Conservation (phyloP, 2,329 filamentous ascomycete species). For the Fusarium chlamydosporum region DNA sequence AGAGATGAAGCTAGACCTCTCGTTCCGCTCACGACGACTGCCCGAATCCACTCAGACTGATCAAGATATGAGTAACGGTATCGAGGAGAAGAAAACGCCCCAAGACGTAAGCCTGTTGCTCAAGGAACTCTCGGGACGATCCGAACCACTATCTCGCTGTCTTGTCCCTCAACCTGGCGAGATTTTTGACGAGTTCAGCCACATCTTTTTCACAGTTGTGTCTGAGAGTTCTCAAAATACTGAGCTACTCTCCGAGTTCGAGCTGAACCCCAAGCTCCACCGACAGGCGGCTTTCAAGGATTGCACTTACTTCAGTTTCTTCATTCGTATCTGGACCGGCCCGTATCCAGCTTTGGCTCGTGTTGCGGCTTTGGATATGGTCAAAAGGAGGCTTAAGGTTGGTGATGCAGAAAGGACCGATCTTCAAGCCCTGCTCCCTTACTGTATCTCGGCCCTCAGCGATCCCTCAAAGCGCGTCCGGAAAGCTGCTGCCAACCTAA, state of each 20-base stretch:
- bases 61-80: slow-evolving; percentile 53
- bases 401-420: slow-evolving; percentile 68
- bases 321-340: slow-evolving; percentile 80
- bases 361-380: slow-evolving; percentile 76
- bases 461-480: slow-evolving; percentile 84
- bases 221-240: slow-evolving; percentile 59
- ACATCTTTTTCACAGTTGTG: slow-evolving; percentile 69
- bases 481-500: slow-evolving; percentile 77
- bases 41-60: slow-evolving; percentile 66
- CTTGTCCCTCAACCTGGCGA: slow-evolving; percentile 65
- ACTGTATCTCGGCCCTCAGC: slow-evolving; percentile 79
- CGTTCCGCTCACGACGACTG: slow-evolving; percentile 71
- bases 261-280: slow-evolving; percentile 68
- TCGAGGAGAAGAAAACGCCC: slow-evolving; percentile 47
- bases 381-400: slow-evolving; percentile 69
- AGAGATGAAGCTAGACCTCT: slow-evolving; percentile 80
- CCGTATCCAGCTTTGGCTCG: slow-evolving; percentile 78
- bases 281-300: slow-evolving; percentile 68
- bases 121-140: slow-evolving; percentile 56
- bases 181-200: slow-evolving; percentile 71
- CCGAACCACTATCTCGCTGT: slow-evolving; percentile 63
- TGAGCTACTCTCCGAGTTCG: slow-evolving; percentile 64
- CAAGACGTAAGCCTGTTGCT: slow-evolving; percentile 60
- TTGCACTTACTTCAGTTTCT: slow-evolving; percentile 80
- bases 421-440: slow-evolving; percentile 86